Evolutionary conservation across 306 rosid genomes (phyloP).

Genomic region (Rubus idaeus): DNA sequence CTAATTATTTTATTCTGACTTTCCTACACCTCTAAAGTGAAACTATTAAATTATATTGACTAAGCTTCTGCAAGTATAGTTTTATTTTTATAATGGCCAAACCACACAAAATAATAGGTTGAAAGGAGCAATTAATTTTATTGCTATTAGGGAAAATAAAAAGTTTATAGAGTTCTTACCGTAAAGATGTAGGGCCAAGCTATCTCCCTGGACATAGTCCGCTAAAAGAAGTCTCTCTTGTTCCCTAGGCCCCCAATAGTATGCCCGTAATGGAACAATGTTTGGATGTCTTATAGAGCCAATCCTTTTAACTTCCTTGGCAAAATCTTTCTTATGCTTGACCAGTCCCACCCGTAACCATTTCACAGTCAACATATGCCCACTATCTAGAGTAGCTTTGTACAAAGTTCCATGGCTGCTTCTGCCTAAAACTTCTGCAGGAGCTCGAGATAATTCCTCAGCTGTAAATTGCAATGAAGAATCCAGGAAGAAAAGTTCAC

Average conservation of each 20-base stretch:
- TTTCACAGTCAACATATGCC: conserved; percentile 92
- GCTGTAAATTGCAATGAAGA: conserved; percentile 79
- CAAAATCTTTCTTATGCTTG: conserved; percentile 91
- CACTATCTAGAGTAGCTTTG: conserved; percentile 91
- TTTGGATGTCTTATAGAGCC: conserved; percentile 90
- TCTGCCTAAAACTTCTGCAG: conserved; percentile 99
- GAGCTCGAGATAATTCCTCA: conserved; percentile 97
- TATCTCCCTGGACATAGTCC: conserved; percentile 84
- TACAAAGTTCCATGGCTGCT: conserved; percentile 97
- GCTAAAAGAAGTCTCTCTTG: conserved; percentile 98
- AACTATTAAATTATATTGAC: neutral
- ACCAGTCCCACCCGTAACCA: conserved; percentile 97
- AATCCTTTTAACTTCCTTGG: conserved; percentile 88
- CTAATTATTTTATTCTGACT: neutral
- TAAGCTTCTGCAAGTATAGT: neutral
- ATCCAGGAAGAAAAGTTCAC: conserved; percentile 84
- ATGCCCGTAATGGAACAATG: conserved; percentile 83
- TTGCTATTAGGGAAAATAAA: neutral
- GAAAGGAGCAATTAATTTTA: neutral
- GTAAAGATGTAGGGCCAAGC: conserved; percentile 91
- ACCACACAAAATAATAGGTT: neutral
- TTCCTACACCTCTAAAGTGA: neutral
- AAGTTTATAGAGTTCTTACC: conserved; percentile 53
- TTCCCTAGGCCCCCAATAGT: conserved; percentile 98
- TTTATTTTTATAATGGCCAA: neutral